Conservation (phyloP, 495 filamentous ascomycete species). For the Rusavskia elegans region DNA sequence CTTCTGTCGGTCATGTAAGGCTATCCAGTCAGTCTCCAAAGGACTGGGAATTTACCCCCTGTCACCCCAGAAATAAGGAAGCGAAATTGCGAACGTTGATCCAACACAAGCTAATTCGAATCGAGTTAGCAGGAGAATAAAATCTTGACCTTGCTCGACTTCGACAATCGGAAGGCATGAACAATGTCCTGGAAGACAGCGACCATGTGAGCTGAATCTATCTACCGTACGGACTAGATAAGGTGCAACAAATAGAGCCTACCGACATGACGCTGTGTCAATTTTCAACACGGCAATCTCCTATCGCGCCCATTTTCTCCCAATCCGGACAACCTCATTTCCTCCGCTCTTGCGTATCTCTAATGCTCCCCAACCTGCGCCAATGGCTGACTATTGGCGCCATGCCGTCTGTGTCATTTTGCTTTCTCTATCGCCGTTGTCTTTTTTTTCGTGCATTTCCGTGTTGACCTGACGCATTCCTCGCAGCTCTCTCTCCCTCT, state of each 20-base stretch:
- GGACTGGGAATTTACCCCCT: not conserved
- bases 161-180: no score
- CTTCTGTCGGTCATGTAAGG: no score
- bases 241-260: no score
- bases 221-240: no score
- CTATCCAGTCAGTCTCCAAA: no score
- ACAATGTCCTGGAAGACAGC: no score
- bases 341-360: not conserved
- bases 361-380: no score
- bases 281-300: not conserved
- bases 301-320: not conserved
- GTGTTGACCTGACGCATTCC: not conserved
- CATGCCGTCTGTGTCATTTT: not conserved
- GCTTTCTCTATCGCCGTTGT: not conserved
- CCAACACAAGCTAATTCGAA: not conserved
- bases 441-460: not conserved
- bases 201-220: no score
- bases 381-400: not conserved
- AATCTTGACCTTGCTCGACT: no score
- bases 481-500: not conserved
- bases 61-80: not conserved
- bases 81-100: not conserved
- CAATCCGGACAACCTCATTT: constrained; percentile 1
- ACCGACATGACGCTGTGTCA: no score
- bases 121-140: no score